Conservation (phyloP, 2,329 filamentous ascomycete species). For the Colletotrichum eremochloae region DNA sequence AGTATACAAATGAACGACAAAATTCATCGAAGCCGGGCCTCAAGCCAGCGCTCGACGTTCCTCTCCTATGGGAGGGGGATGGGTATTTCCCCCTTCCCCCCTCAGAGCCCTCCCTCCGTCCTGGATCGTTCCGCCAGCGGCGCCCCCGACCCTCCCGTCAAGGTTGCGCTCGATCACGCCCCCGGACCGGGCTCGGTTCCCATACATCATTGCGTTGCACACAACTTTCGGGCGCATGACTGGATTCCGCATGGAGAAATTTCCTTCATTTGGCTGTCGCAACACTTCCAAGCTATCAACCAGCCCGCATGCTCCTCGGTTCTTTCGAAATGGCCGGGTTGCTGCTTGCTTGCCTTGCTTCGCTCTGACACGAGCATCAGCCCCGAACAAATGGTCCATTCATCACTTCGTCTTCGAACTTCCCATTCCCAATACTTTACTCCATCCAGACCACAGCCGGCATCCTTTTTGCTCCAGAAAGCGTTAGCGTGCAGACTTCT, state of each 20-base stretch:
- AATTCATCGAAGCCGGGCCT: constrained; percentile 27
- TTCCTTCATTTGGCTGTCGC: constrained; percentile 32
- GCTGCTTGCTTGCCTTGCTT: constrained; percentile 10
- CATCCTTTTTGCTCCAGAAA: constrained; percentile 14
- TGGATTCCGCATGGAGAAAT: constrained; percentile 25
- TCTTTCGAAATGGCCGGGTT: constrained; percentile 12
- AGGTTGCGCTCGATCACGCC: neutral
- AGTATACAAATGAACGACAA: constrained; percentile 20
- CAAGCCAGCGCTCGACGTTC: constrained; percentile 19
- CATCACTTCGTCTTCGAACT: constrained; percentile 37
- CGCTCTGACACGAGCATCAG: constrained; percentile 5
- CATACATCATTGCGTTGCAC: constrained; percentile 14
- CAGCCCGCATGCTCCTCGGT: constrained; percentile 3
- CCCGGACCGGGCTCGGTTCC: constrained; percentile 6
- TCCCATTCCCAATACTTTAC: constrained; percentile 29
- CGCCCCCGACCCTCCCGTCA: neutral
- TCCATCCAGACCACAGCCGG: constrained; percentile 23
- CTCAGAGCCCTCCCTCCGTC: neutral
- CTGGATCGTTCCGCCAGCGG: neutral
- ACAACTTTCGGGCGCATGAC: constrained; percentile 14
- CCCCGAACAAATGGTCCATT: constrained; percentile 31
- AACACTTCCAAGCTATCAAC: constrained; percentile 7
- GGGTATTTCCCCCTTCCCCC: neutral
- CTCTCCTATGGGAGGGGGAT: neutral
- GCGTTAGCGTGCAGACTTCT: neutral